phyloP scores from a whole-genome alignment of 78 protist species.

The Dictyostelium firmibasis region DNA sequence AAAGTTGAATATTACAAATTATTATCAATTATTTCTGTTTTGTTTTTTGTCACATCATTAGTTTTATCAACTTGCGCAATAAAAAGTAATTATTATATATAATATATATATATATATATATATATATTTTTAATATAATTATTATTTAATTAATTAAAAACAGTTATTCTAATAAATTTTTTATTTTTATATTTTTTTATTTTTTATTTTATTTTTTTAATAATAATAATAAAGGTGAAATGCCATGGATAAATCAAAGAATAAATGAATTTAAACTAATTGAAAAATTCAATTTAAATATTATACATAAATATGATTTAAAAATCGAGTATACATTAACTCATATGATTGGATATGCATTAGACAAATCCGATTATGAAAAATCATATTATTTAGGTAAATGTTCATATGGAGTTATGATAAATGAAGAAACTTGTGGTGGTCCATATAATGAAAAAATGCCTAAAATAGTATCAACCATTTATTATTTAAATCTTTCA shows the following conservation, averaged over 20 bases:
- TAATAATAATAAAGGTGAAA: background rate
- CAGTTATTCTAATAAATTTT: too few relatives aligned
- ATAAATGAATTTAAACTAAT: background rate
- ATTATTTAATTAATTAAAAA: too few relatives aligned
- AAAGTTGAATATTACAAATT: background rate
- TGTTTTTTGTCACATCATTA: background rate
- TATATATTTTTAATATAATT: too few relatives aligned
- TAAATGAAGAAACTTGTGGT: background rate
- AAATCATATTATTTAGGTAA: background rate
- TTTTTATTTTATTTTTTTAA: background rate
- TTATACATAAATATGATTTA: background rate
- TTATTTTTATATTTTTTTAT: background rate
- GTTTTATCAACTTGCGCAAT: background rate
- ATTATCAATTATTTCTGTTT: background rate
- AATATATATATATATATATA: too few relatives aligned
- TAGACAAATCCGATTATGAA: background rate
- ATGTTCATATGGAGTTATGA: background rate
- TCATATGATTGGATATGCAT: background rate
- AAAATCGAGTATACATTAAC: background rate
- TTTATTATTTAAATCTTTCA: background rate
- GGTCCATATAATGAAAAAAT: background rate
- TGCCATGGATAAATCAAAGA: background rate
- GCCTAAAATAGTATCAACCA: background rate
- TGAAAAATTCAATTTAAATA: background rate
- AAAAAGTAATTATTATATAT: background rate